Evolutionary conservation across 1,139 yeast species (phyloP).

Genomic region (Kodamaea fungicola): DNA sequence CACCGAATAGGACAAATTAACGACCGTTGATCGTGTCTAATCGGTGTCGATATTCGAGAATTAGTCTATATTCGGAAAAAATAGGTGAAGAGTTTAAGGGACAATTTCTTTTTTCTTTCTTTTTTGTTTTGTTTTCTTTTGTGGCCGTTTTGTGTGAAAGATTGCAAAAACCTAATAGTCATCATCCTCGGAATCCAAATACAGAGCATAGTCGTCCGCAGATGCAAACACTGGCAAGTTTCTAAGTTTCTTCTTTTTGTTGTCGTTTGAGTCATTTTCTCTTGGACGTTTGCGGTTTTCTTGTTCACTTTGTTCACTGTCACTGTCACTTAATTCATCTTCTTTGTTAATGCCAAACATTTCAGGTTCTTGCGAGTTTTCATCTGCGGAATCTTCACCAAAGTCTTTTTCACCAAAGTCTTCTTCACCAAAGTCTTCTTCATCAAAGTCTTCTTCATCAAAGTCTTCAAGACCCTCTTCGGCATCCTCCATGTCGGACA

Average conservation of each 20-base stretch:
- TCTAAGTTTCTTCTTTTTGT: conserved; percentile 59
- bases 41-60: neutral
- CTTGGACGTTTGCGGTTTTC: conserved; percentile 19
- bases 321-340: conserved; percentile 34
- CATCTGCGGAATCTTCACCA: conserved; percentile 19
- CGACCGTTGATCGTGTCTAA: too few relatives aligned
- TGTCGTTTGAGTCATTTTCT: conserved; percentile 22
- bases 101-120: neutral
- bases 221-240: conserved; percentile 85
- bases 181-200: conserved; percentile 51
- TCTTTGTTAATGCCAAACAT: conserved; percentile 32
- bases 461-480: conserved; percentile 14
- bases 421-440: conserved; percentile 19
- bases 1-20: too few relatives aligned
- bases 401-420: conserved; percentile 22
- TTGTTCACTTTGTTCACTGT: conserved; percentile 7
- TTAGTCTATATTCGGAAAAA: neutral
- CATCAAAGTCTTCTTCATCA: conserved; percentile 22
- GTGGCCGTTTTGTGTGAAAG: neutral
- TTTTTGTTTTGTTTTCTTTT: neutral
- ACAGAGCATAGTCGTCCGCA: conserved; percentile 82
- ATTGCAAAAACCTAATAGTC: neutral
- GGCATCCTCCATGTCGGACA: conserved; percentile 21
- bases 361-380: conserved; percentile 20
- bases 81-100: neutral